Base-by-base conservation (phyloP, 306 rosid species). In the Gleditsia sinensis region DNA sequence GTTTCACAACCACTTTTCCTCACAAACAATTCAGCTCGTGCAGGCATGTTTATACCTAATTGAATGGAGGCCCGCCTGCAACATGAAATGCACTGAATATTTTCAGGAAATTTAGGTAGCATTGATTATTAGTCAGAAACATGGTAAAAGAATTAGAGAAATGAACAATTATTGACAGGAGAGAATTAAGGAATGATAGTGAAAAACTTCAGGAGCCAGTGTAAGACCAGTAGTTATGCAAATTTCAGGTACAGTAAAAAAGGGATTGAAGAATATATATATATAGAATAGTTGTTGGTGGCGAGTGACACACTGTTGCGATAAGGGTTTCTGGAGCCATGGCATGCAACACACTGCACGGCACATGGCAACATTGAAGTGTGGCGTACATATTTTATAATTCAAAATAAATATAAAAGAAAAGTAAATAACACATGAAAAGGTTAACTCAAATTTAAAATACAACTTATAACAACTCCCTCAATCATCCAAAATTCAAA, bases 11-110 rank as follows among this genome's bases (percentile, higher is more conserved):
- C 80, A 62, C 75, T 80, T 78, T 73, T 85, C 77, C 98, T 79
- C 67, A 77, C 63, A 0, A 90, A 85, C 80, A 81, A 82, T 85
- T 94, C 99, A 1, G 90, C 97, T 54, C 86, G 72, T 2, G 96
- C 93, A 50, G 97, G 96, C 95, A 94, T 86, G 78, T 86, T 82
- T 69, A 84, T 62, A 59, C 99, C 99, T 88, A 94, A 78, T 49
- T 83, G 81, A 77, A 84, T 74, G 39, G 88, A 69, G 40, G 76
- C 69, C 87, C 83, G 78, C 84, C 97, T 94, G 85, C 69, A 53
- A 43, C 58, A 78, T 57, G 30, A 23, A 39, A 60, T 8, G 66
- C 21, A 59, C 30, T 12, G 45, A 20, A 16, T 50, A 0, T 48
- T 46, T 61, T 75, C 36, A 81, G 71, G 8, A 33, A 72, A 21